Base-by-base conservation (phyloP, 2,329 filamentous ascomycete genomes). In the Talaromyces sp. region DNA sequence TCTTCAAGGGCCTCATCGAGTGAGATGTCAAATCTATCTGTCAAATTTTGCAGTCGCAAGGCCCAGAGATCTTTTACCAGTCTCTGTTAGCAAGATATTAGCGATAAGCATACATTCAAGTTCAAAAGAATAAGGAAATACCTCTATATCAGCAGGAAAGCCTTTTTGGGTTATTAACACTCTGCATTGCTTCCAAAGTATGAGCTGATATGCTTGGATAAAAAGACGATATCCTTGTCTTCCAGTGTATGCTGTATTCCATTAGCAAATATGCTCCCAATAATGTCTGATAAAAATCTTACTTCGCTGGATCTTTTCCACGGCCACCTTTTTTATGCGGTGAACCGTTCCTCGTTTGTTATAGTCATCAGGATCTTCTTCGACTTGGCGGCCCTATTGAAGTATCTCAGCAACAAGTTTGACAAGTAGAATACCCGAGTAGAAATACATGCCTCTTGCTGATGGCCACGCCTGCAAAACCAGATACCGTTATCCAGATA, bases 41-140 rank as follows among this genome's bases (percentile, higher is more conserved):
- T 80, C 38, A 91, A 79, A 56, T 82, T 84, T 58, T 86, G 83
- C 43, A 93, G 81, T 61, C 92, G 86, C 60, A 97, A 79, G 61
- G 89, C 84, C 94, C 95, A 99, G 15, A 99, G 84, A 74, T 97
- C 93, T 66, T 88, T 87, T 5, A 96, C 88, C 10, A 96, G 83
- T 7, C 81, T 71, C 80, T 84, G 66, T 40, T 36, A 38, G 25
- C 2, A 22, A 3, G 1, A 31, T 47, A 53, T 49, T 17, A 27
- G 29, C n/a, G 19, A 22, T 15, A 0, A 38, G n/a, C 4, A 6
- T 13, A 25, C 2, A 5, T 31, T 53, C 3, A 22, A 34, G 1
- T 7, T 2, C 13, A 17, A 36, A 19, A 6, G 2, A n/a, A 22
- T 7, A 66, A 62, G 43, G 69, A 53, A n/a, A 22, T 69, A 86